phyloP scores from a whole-genome alignment of 2,329 filamentous ascomycete species.

The Fusarium subglutinans region DNA sequence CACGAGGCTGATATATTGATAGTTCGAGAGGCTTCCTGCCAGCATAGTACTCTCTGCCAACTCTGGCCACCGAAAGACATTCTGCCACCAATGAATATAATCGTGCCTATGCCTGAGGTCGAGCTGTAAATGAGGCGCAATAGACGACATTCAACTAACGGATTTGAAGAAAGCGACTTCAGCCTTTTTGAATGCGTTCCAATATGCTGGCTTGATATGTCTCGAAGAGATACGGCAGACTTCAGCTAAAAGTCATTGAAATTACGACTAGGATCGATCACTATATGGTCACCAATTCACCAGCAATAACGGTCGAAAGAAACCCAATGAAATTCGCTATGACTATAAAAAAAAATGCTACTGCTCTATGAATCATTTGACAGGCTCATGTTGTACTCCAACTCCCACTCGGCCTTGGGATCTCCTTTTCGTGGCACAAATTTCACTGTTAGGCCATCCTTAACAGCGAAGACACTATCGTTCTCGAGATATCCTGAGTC shows the following conservation, averaged over 20 bases:
- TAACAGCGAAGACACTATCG: conserved; percentile 37
- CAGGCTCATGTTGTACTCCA: conserved; percentile 30
- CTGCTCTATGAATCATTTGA: background rate
- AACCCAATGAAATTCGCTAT: background rate
- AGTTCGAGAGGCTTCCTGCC: background rate
- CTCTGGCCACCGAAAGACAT: too few species aligned
- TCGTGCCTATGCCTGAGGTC: background rate
- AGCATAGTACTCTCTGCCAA: background rate
- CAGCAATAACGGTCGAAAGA: background rate
- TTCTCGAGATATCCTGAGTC: conserved; percentile 35
- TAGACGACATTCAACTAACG: background rate
- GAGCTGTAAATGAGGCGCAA: background rate
- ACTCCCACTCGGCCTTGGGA: conserved; percentile 28
- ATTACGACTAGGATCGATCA: background rate
- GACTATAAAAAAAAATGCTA: background rate
- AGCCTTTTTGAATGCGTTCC: rapidly evolving
- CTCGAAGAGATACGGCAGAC: background rate
- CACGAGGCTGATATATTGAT: background rate
- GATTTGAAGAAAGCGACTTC: background rate
- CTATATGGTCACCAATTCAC: background rate
- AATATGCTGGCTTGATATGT: too few species aligned
- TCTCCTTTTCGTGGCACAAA: conserved; percentile 37
- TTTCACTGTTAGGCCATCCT: conserved; percentile 34
- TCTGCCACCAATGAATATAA: too few species aligned
- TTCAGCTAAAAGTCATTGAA: too few species aligned